A percentile compares a stretch with the other conserved stretches of the same genome.
Conservation (phyloP, 2,329 filamentous ascomycete species). For the Trichophyton benhamiae region DNA sequence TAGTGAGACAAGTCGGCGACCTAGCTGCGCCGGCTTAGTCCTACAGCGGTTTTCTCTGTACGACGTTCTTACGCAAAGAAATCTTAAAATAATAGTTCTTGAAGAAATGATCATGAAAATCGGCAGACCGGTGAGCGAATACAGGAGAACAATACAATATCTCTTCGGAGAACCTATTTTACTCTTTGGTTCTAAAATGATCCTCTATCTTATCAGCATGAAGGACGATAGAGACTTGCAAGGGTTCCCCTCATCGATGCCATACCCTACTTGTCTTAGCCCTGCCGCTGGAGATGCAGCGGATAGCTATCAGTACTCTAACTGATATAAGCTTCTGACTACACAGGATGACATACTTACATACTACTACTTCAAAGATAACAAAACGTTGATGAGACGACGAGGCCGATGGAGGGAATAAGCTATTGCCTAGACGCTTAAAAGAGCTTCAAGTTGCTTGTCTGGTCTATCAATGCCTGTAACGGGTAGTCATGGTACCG, state of each 20-base stretch:
- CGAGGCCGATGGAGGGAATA: neutral
- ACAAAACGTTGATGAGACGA: neutral
- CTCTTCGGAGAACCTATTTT: neutral
- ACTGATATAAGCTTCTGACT: neutral
- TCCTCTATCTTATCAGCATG: neutral
- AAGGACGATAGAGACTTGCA: neutral
- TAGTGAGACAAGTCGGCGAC: neutral
- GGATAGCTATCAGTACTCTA: conserved; percentile 1
- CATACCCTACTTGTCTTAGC: neutral
- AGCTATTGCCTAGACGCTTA: neutral
- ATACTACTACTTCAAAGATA: neutral
- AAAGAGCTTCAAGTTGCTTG: neutral
- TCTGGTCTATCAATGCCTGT: neutral
- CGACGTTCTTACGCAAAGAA: neutral
- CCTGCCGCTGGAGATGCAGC: neutral
- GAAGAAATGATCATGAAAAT: neutral
- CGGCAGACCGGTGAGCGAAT: neutral
- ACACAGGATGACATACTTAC: neutral
- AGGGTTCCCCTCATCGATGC: neutral
- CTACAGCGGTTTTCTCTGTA: neutral
- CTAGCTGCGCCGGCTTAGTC: neutral
- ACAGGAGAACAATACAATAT: too few species aligned
- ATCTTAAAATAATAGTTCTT: neutral
- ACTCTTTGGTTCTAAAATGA: neutral
- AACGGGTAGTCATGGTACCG: neutral